Percentiles rank a stretch among this genome's conserved stretches.
Evolutionary conservation across 2,329 filamentous ascomycete genomes (phyloP).

Genomic region (Aspergillus fijiensis): DNA sequence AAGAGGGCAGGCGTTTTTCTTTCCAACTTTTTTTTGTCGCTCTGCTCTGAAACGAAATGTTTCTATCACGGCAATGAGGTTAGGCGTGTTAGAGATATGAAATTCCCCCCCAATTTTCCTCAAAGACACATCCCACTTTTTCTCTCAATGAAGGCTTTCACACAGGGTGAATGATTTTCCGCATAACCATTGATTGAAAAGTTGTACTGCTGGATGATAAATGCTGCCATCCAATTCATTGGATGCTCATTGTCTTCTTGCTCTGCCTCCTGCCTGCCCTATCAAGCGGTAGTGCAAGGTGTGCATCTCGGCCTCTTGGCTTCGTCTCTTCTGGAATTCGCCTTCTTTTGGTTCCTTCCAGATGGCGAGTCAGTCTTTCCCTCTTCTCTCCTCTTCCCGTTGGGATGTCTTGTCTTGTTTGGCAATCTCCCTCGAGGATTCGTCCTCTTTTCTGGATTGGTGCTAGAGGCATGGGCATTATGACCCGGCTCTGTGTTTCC

Average conservation of each 20-base stretch:
- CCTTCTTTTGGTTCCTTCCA: not conserved
- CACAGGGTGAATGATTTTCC: slow-evolving; percentile 53
- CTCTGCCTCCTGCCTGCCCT: not conserved
- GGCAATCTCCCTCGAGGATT: not conserved
- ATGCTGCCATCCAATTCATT: slow-evolving; percentile 20
- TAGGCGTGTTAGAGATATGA: slow-evolving; percentile 44
- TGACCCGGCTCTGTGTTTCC: not conserved
- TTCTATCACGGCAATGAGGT: slow-evolving; percentile 38
- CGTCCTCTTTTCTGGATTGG: not conserved
- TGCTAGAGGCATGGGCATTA: not conserved
- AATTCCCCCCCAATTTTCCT: slow-evolving; percentile 31
- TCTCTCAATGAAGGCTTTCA: slow-evolving; percentile 57
- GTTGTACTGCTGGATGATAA: slow-evolving; percentile 8
- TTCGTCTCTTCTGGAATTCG: not conserved
- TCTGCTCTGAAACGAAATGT: slow-evolving; percentile 30
- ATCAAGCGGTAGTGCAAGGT: not conserved
- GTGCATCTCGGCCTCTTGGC: not conserved
- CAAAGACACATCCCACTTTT: slow-evolving; percentile 45
- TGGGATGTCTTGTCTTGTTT: not conserved
- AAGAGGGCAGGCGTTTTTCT: slow-evolving; percentile 22
- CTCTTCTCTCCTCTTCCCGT: not conserved
- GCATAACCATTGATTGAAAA: slow-evolving; percentile 58
- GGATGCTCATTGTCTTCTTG: not conserved
- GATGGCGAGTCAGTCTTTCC: not conserved
- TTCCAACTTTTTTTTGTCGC: slow-evolving; percentile 15